Evolutionary conservation across 306 rosid genomes (phyloP).

Genomic region (Pyrus betulifolia): DNA sequence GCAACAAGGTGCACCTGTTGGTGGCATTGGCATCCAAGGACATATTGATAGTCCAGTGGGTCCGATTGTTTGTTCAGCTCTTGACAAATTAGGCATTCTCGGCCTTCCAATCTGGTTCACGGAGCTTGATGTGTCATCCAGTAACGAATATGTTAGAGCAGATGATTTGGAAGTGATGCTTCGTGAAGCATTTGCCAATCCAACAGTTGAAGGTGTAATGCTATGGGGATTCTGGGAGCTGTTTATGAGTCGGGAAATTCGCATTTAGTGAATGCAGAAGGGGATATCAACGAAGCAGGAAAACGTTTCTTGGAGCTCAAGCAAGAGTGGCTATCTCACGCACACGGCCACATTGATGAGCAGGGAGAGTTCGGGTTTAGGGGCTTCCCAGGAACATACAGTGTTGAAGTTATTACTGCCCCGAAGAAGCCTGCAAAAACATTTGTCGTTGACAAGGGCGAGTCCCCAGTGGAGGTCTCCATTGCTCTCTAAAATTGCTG

Average conservation of each 20-base stretch:
- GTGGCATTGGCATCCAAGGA: conserved; percentile 88
- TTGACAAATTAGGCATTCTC: conserved; percentile 61
- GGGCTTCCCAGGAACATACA: conserved; percentile 72
- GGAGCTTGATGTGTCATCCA: conserved; percentile 75
- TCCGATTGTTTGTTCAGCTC: conserved; percentile 64
- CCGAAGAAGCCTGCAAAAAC: conserved; percentile 47
- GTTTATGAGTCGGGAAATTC: conserved; percentile 73
- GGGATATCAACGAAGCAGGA: conserved; percentile 80
- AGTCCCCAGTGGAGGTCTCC: conserved; percentile 44
- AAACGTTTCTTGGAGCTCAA: conserved; percentile 53
- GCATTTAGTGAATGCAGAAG: conserved; percentile 80
- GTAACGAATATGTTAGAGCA: conserved; percentile 60
- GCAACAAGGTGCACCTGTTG: conserved; percentile 72
- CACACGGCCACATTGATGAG: conserved; percentile 51
- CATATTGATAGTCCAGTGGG: conserved; percentile 87
- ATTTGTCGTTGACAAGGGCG: conserved; percentile 73
- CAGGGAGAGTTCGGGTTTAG: conserved; percentile 56
- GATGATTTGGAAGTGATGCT: conserved; percentile 88
- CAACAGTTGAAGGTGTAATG: conserved; percentile 70
- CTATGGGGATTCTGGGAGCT: conserved; percentile 96
- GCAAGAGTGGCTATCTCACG: conserved; percentile 69
- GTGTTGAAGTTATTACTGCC: conserved; percentile 40
- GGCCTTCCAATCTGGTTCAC: conserved; percentile 90
- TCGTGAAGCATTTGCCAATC: conserved; percentile 70
- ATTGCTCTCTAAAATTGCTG: conserved; percentile 33